A percentile compares a stretch with the other conserved stretches of the same genome.
phyloP scores from a whole-genome alignment of 768 basidiomycete species.

The Tylopilus vinaceipallidus region DNA sequence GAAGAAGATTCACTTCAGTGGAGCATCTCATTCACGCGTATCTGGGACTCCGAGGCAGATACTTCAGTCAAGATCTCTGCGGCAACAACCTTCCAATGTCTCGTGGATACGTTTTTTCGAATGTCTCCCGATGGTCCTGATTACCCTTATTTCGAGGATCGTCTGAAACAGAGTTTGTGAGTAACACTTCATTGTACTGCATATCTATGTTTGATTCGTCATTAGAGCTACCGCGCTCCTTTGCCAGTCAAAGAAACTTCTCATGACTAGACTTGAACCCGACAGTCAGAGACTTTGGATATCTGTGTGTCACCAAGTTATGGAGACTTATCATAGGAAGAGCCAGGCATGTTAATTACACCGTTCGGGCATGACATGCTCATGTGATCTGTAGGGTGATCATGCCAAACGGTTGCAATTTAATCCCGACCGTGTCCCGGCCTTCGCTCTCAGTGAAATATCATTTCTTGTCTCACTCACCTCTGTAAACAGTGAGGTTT shows the following conservation, averaged over 20 bases:
- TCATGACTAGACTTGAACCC: slow-evolving; percentile 56
- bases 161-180: slow-evolving; percentile 50
- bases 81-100: slow-evolving; percentile 47
- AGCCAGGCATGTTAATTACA: slow-evolving; percentile 40
- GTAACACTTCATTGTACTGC: slow-evolving; percentile 17
- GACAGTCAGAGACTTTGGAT: slow-evolving; percentile 71
- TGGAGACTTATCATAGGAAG: slow-evolving; percentile 53
- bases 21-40: slow-evolving; percentile 44
- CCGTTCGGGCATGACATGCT: background rate
- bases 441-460: slow-evolving; percentile 69
- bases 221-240: slow-evolving; percentile 31
- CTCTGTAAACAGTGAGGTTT: slow-evolving; percentile 64
- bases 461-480: slow-evolving; percentile 70
- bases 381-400: slow-evolving; percentile 32
- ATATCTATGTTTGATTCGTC: background rate
- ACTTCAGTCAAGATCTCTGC: slow-evolving; percentile 62
- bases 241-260: slow-evolving; percentile 54
- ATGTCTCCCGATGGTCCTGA: slow-evolving; percentile 39
- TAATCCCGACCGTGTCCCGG: slow-evolving; percentile 52
- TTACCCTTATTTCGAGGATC: slow-evolving; percentile 37
- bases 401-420: slow-evolving; percentile 51
- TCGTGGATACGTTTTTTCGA: slow-evolving; percentile 44
- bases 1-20: slow-evolving; percentile 44
- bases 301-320: slow-evolving; percentile 54
- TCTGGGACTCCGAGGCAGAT: slow-evolving; percentile 66